Evolutionary conservation across 768 basidiomycete genomes (phyloP).

Genomic region (Leccinum truebloodii): DNA sequence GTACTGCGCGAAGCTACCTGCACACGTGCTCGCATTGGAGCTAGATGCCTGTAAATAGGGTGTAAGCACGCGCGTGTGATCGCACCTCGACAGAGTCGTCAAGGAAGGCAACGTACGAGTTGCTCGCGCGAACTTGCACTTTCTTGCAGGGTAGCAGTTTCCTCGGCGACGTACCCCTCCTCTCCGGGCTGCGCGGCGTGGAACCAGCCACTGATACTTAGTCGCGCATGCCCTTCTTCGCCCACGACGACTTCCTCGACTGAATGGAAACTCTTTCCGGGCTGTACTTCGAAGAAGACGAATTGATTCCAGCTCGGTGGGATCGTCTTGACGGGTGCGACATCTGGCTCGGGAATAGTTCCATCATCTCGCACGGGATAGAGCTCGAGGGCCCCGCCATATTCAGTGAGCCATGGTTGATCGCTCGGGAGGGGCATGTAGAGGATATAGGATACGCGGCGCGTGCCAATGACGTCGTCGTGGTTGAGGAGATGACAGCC

Average conservation of each 20-base stretch:
- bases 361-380: constrained; percentile 70
- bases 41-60: constrained; percentile 53
- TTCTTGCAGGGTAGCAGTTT: constrained; percentile 48
- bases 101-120: constrained; percentile 60
- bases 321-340: constrained; percentile 63
- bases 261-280: constrained; percentile 92
- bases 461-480: constrained; percentile 96
- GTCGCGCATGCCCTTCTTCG: constrained; percentile 66
- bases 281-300: constrained; percentile 89
- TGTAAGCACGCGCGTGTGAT: constrained; percentile 5
- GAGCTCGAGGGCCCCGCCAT: constrained; percentile 93
- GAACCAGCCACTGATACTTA: constrained; percentile 98
- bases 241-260: constrained; percentile 94
- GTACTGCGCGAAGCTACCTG: constrained; percentile 53
- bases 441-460: constrained; percentile 93
- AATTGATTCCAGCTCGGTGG: constrained; percentile 90
- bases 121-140: constrained; percentile 93
- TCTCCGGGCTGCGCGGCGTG: constrained; percentile 91
- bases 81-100: background rate
- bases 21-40: constrained; percentile 39
- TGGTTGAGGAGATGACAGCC: constrained; percentile 96
- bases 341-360: constrained; percentile 66
- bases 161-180: constrained; percentile 72
- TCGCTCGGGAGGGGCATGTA: constrained; percentile 85
- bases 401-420: constrained; percentile 81